Evolutionary conservation across 768 basidiomycete species (phyloP), one percentile per base, ranked within the genome.

Genomic region (Gloeostereum incarnatum): DNA sequence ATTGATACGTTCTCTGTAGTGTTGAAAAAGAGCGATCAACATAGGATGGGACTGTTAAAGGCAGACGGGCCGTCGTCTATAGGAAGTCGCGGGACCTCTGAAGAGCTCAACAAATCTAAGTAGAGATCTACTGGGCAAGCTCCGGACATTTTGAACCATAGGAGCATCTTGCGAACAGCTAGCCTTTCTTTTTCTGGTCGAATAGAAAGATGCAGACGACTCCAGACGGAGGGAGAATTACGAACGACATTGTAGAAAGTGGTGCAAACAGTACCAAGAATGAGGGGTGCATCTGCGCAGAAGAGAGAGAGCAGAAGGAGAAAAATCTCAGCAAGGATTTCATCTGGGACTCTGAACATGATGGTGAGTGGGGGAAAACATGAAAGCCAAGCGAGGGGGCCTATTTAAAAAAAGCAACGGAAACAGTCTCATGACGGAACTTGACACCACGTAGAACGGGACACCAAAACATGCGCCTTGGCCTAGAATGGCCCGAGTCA

Each of bases 271-370:
- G 31, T 24, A n/a, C 20, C 39, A 4, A 40, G 22, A 29, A 40
- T 11, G 5, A 40, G 19, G 19, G 39, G 39, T 11, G 39, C 39
- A 21, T 40, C 39, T 6, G 39, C 31, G 7, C 26, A 22, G 11
- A 30, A 39, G 8, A 25, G 4, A 33, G 39, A 40, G 22, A 21
- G 35, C 21, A 20, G 27, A 17, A 19, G 31, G 8, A 14, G 9
- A 14, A 40, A 34, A 18, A 40, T 40, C 32, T 40, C 39, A 17
- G 19, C 39, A 7, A 40, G 14, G 6, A 40, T 22, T 14, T 40
- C 39, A 10, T 19, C 11, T 22, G 39, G 39, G 29, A 40, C 23
- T 8, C 9, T 29, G 26, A 29, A 14, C 26, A 16, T 8, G 10
- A 33, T 9, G 8, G 17, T 10, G 32, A 33, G 32, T 7, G 32